Conservation (phyloP, 2,329 filamentous ascomycete genomes). For the Sarocladium strictum region DNA sequence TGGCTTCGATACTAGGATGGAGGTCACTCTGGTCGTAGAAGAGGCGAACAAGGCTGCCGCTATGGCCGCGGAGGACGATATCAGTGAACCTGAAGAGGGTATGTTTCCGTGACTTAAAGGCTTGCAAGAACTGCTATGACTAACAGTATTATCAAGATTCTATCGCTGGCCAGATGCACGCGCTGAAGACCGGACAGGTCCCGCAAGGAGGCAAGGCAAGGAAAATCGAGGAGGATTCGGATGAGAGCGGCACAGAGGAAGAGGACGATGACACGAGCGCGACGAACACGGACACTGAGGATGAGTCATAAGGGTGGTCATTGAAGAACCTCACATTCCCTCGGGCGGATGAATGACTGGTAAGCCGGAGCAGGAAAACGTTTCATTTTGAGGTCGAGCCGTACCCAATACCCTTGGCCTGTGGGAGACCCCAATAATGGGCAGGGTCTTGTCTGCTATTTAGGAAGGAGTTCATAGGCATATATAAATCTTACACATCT, state of each 20-base stretch:
- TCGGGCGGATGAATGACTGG: neutral
- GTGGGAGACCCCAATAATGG: neutral
- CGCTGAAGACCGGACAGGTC: slow-evolving; percentile 26
- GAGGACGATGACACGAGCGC: slow-evolving; percentile 61
- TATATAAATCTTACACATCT: neutral
- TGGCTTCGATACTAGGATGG: slow-evolving; percentile 87
- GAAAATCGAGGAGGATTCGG: slow-evolving; percentile 45
- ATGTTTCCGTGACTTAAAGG: slow-evolving; percentile 27
- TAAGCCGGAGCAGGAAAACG: neutral
- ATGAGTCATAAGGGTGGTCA: slow-evolving; percentile 39
- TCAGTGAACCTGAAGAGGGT: slow-evolving; percentile 98
- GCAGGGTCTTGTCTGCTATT: neutral
- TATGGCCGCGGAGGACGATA: slow-evolving; percentile 84
- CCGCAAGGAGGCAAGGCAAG: neutral
- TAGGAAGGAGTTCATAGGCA: slow-evolving; percentile 2
- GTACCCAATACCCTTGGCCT: neutral
- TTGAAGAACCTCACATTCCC: neutral
- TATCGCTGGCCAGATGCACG: slow-evolving; percentile 84
- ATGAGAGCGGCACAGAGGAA: slow-evolving; percentile 73
- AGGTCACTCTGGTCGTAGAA: slow-evolving; percentile 83
- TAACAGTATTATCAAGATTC: slow-evolving; percentile 58
- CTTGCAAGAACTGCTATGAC: slow-evolving; percentile 3
- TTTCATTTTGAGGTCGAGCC: slow-evolving; percentile 2
- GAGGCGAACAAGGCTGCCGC: slow-evolving; percentile 79
- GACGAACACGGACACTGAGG: slow-evolving; percentile 64